Evolutionary conservation across 2,329 filamentous ascomycete genomes (phyloP), one percentile per base, ranked within the genome.

Genomic region (Fusarium sarcochroum): DNA sequence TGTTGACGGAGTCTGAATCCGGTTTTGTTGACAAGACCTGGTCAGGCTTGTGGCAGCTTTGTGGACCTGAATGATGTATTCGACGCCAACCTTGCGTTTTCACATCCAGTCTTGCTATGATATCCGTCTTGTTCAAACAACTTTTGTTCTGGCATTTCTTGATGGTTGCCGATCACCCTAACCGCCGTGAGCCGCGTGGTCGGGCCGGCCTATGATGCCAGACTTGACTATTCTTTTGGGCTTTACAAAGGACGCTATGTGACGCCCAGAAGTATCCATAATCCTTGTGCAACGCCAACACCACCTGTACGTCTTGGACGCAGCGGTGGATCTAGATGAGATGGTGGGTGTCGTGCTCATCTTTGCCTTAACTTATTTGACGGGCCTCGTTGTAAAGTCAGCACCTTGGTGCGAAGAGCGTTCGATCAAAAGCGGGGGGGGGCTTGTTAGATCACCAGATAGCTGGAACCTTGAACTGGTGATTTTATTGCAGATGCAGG

Each of bases 151-250:
- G 45, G 30, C 40, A 50, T 58, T 63, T 63, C 46, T 62, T 61
- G 59, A 57, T 57, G 25, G 57, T 66, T 58, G 53, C 46, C 57
- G 70, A 61, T 69, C 68, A 50, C 65, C 65, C 63, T 68, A 66
- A 59, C 64, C 68, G 55, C 45, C 58, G 40, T 35, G 46, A 58
- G 58, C 58, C 58, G 58, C 59, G 60, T 64, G 66, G 66, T 51
- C 61, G 66, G 61, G 66, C 66, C 53, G 58, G 62, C 68, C 68
- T 60, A 72, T 73, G 71, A 64, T 71, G 70, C 71, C 60, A 69
- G 65, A 56, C 69, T 58, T 55, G 41, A 44, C 32, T 47, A 56
- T 54, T 61, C 40, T 51, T 69, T 69, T 66, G 56, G 61, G 66
- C 58, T 48, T 60, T 35, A 15, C 15, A 50, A 44, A 61, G 13